Evolutionary conservation across 768 basidiomycete genomes (phyloP).

Genomic region (Panellus pusillus): DNA sequence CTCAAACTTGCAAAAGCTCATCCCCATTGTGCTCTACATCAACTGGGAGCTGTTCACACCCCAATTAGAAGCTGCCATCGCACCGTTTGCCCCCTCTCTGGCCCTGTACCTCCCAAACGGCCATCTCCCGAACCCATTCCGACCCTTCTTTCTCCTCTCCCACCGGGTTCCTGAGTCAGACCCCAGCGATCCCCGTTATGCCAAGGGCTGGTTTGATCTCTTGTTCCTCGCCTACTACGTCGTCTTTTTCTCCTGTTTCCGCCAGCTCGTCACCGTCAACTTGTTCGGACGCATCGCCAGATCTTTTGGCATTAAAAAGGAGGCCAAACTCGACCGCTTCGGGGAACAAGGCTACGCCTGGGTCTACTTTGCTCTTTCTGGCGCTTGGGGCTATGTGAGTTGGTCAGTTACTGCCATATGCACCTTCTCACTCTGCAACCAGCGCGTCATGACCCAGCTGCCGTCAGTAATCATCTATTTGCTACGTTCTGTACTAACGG

Average conservation of each 20-base stretch:
- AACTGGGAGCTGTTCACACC: slow-evolving; percentile 63
- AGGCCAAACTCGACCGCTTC: slow-evolving; percentile 75
- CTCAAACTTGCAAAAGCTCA: slow-evolving; percentile 19
- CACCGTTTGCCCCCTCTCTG: slow-evolving; percentile 21
- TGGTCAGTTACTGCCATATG: background rate
- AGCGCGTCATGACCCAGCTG: slow-evolving; percentile 82
- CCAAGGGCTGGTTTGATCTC: slow-evolving; percentile 74
- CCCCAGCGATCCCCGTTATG: slow-evolving; percentile 59
- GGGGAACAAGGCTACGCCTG: slow-evolving; percentile 90
- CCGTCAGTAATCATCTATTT: slow-evolving; percentile 31
- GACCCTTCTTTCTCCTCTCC: slow-evolving; percentile 69
- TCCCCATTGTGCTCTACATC: slow-evolving; percentile 59
- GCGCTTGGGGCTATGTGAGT: slow-evolving; percentile 78
- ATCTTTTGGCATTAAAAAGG: slow-evolving; percentile 66
- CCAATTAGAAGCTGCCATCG: slow-evolving; percentile 12
- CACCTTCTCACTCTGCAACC: slow-evolving; percentile 6
- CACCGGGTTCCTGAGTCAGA: slow-evolving; percentile 54
- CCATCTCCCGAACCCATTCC: slow-evolving; percentile 67
- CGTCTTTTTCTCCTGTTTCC: slow-evolving; percentile 85
- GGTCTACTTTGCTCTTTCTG: slow-evolving; percentile 73
- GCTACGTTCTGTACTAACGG: too few relatives aligned
- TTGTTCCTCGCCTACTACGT: slow-evolving; percentile 81
- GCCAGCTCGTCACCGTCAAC: slow-evolving; percentile 70
- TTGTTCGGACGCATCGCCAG: slow-evolving; percentile 68
- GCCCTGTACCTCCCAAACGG: slow-evolving; percentile 44